Percentiles rank a stretch among this genome's conserved stretches.
Conservation (phyloP, 805 yeast species). For the Sugiyamaella qingdaonensis region DNA sequence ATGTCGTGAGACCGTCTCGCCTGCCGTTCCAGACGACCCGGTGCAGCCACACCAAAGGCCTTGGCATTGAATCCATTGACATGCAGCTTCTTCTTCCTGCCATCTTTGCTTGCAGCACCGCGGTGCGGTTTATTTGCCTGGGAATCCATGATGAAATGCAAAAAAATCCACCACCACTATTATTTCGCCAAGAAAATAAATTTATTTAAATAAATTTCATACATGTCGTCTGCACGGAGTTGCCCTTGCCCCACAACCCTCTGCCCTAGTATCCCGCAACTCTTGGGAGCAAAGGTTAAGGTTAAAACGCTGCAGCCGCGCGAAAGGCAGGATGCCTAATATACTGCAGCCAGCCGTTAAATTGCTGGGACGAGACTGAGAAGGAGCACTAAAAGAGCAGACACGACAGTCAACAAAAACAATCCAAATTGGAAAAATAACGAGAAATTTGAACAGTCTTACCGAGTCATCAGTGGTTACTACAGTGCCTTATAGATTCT, state of each 20-base stretch:
- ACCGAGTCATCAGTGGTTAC: too few relatives aligned
- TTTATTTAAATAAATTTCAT: background rate
- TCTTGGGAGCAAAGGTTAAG: background rate
- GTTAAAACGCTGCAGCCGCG: background rate
- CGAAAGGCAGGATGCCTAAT: too few relatives aligned
- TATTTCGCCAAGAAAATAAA: background rate
- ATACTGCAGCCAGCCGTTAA: too few relatives aligned
- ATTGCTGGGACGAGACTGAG: too few relatives aligned
- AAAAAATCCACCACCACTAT: too few relatives aligned
- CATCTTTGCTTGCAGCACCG: constrained; percentile 40
- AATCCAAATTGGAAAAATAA: too few relatives aligned
- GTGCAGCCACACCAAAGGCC: constrained; percentile 79
- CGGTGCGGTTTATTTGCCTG: constrained; percentile 84
- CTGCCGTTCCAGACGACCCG: constrained; percentile 78
- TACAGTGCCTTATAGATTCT: too few relatives aligned
- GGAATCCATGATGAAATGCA: constrained; percentile 32
- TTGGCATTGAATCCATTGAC: constrained; percentile 81
- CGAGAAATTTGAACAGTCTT: too few relatives aligned
- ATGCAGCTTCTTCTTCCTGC: constrained; percentile 74
- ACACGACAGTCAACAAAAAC: too few relatives aligned
- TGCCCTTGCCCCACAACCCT: background rate
- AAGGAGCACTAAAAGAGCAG: too few relatives aligned
- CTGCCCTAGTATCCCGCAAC: too few relatives aligned
- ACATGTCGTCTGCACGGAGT: background rate
- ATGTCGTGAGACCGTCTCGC: constrained; percentile 81